A percentile compares a stretch with the other conserved stretches of the same genome.
Evolutionary conservation across 257 asterid genomes (phyloP).

Genomic region (Orobanche coerulescens): DNA sequence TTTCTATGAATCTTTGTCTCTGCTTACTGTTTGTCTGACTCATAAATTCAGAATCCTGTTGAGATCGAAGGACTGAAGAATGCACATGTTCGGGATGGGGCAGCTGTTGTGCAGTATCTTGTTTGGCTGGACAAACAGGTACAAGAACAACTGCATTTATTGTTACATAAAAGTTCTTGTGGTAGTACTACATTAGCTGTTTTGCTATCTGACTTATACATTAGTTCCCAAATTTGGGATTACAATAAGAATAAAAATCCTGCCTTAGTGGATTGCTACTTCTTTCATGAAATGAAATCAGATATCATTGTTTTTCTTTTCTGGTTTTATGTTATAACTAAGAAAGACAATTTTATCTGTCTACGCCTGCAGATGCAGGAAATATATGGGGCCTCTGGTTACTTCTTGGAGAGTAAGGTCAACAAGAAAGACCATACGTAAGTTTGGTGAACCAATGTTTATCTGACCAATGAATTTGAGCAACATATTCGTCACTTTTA

Average conservation of each 20-base stretch:
- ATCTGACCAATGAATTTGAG: background rate
- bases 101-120: conserved; percentile 93
- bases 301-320: background rate
- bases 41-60: conserved; percentile 61
- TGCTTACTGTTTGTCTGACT: conserved; percentile 18
- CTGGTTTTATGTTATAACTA: background rate
- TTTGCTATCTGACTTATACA: conserved; percentile 7
- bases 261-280: background rate
- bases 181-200: background rate
- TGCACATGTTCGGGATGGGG: conserved; percentile 91
- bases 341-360: conserved; percentile 7
- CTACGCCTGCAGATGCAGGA: conserved; percentile 66
- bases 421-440: conserved; percentile 42
- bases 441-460: conserved; percentile 21
- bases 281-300: conserved; percentile 12
- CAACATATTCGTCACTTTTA: background rate
- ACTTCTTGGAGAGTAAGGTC: conserved; percentile 47
- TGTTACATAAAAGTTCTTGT: conserved; percentile 3
- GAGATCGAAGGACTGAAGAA: conserved; percentile 94
- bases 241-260: background rate
- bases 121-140: conserved; percentile 93
- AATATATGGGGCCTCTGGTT: conserved; percentile 87
- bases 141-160: conserved; percentile 6
- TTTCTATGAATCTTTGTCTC: conserved; percentile 5
- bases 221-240: background rate